phyloP scores from a whole-genome alignment of 1,139 yeast species.

The Scheffersomyces illinoinensis region DNA sequence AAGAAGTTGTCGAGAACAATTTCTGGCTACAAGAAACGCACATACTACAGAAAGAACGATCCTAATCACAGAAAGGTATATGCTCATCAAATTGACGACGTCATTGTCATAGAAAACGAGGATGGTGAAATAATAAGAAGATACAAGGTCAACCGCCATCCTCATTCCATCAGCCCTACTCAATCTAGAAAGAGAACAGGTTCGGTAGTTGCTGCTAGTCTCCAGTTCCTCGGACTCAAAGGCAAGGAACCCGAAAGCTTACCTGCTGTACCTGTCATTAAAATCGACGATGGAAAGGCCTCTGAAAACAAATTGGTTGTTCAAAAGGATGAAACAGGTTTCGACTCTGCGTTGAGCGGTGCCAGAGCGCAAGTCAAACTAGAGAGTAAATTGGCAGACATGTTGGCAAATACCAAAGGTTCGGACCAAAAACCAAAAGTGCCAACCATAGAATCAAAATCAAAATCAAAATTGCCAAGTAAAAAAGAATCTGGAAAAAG shows the following conservation, averaged over 20 bases:
- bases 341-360: constrained; percentile 17
- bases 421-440: not conserved
- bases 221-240: constrained; percentile 53
- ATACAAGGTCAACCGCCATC: constrained; percentile 67
- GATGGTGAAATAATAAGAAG: constrained; percentile 91
- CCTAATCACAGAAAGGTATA: constrained; percentile 36
- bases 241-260: constrained; percentile 12
- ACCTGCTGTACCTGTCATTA: not conserved
- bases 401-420: constrained; percentile 12
- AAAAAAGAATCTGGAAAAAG: not conserved
- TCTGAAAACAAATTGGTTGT: constrained; percentile 10
- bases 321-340: constrained; percentile 22
- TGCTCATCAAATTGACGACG: constrained; percentile 60
- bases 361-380: constrained; percentile 22
- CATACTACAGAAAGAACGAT: constrained; percentile 31
- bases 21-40: constrained; percentile 19
- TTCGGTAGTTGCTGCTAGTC: constrained; percentile 44
- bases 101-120: constrained; percentile 80
- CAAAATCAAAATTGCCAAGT: not conserved
- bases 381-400: constrained; percentile 27
- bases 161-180: constrained; percentile 8
- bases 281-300: constrained; percentile 4
- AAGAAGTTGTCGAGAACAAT: constrained; percentile 11
- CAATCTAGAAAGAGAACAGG: constrained; percentile 27
- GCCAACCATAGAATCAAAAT: constrained; percentile 1